Evolutionary conservation across 352 stramenopile species (phyloP), one percentile per base, ranked within the genome.

Genomic region (Phytophthora macrochlamydospora): DNA sequence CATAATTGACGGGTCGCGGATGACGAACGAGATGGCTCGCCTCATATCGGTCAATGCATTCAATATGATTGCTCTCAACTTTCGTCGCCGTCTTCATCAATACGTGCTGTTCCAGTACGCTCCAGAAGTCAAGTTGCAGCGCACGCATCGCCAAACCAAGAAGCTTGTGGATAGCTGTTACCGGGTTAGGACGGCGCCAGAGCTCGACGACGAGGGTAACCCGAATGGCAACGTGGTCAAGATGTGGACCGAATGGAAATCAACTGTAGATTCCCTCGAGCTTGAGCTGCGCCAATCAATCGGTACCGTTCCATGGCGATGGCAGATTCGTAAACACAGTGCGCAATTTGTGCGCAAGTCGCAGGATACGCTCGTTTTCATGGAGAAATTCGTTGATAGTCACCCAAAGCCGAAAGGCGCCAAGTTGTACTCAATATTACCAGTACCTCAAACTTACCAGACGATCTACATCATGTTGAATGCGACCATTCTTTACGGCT

Each of bases 311-410:
- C 32, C 53, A 4, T 69, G 54, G 54, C 29, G 43, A 40, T 59
- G 13, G 3, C 35, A 62, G n/a, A 59, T 42, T 13, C 31, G 43
- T 44, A 14, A 11, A 12, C 49, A 58, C 11, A 31, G 30, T n/a
- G 38, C 4, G 4, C 60, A 61, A 44, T 65, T 65, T 29, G 32
- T 70, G 14, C 56, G 30, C n/a, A 50, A 65, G 12, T 51, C 62
- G 1, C 54, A 51, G 18, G 51, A 58, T 32, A 57, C 65, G 49
- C 51, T 65, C 14, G 14, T 24, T 6, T 55, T 18, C 42, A 54
- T 62, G 49, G 63, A 65, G 48, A 35, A 18, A 8, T 56, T 61
- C 38, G 60, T 56, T 6, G 35, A 58, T 1, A 18, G 28, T 5
- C 57, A 65, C 42, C 56, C 55, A 44, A 58, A 52, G 1, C 30